A percentile compares a stretch with the other conserved stretches of the same genome.
These are phyloP conservation scores for Penicillium expansum DNA, from an alignment of 2,329 filamentous ascomycete genomes.

Conservation along the genomic window DNA sequence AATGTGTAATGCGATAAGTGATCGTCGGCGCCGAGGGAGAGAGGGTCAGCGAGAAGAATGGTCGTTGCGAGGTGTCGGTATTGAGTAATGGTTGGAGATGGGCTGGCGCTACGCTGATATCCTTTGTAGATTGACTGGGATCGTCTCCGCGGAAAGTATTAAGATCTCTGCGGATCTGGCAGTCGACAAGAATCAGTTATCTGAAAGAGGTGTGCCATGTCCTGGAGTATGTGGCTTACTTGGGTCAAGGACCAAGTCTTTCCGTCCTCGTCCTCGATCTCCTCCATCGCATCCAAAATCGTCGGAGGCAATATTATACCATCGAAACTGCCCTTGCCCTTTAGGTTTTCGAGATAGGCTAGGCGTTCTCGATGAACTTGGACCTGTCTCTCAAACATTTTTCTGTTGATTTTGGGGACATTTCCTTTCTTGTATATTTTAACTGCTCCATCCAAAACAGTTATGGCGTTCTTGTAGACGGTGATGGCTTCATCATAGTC, in stretches of 20 bases:
- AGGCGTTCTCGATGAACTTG: constrained; percentile 16
- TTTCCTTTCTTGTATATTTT: constrained; percentile 14
- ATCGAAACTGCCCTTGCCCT: constrained; percentile 11
- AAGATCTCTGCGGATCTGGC: constrained; percentile 3
- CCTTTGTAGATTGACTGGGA: background rate
- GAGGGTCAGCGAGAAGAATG: constrained; percentile 1
- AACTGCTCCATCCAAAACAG: background rate
- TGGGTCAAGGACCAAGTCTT: constrained; percentile 12
- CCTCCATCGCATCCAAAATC: constrained; percentile 10
- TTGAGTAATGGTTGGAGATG: constrained; percentile 2
- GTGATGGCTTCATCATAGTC: constrained; percentile 17
- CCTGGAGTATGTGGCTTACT: background rate
- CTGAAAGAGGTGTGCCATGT: no score
- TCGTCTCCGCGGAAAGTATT: background rate
- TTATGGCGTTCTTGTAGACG: constrained; percentile 10
- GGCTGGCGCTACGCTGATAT: background rate
- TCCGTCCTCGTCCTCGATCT: constrained; percentile 3
- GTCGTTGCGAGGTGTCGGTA: background rate
- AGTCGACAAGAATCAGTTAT: background rate
- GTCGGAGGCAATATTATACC: constrained; percentile 14
- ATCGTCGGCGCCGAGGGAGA: background rate
- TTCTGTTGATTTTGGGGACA: constrained; percentile 14
- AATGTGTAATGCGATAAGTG: constrained; percentile 17
- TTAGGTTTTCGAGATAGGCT: constrained; percentile 11
- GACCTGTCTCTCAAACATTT: constrained; percentile 21